Conservation (phyloP, 2,329 filamentous ascomycete genomes). For the Paraphoma sp. region DNA sequence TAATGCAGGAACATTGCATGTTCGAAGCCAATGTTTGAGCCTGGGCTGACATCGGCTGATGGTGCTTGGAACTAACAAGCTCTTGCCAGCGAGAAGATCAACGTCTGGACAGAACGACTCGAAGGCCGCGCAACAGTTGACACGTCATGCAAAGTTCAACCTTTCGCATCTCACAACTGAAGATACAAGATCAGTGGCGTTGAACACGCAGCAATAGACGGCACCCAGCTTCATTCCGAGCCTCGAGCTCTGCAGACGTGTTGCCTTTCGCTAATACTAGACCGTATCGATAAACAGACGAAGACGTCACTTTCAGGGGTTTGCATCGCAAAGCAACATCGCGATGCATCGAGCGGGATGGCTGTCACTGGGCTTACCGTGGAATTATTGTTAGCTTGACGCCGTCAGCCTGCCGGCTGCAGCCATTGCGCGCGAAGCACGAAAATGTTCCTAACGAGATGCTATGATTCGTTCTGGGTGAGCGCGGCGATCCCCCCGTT, state of each 20-base stretch:
- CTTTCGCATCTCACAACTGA: too few species aligned
- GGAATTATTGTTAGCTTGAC: background rate
- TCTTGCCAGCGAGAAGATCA: background rate
- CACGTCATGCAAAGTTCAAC: too few species aligned
- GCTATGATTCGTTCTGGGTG: constrained; percentile 10
- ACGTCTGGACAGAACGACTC: background rate
- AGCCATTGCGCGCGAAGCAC: background rate
- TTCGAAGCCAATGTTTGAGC: constrained; percentile 1
- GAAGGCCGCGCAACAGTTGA: background rate
- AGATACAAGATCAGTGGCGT: too few species aligned
- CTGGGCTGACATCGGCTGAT: background rate
- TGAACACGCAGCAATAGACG: too few species aligned
- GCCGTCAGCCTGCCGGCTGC: background rate
- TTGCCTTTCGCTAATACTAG: background rate
- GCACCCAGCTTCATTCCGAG: background rate
- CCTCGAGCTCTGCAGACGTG: background rate
- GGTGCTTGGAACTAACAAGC: background rate
- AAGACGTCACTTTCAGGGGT: background rate
- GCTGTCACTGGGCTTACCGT: background rate
- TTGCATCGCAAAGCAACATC: background rate
- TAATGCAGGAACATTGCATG: background rate
- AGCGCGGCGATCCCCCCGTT: constrained; percentile 17
- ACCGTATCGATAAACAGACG: background rate
- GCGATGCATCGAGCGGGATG: background rate
- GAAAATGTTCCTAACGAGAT: background rate